A percentile compares a stretch with the other conserved stretches of the same genome.
Conservation (phyloP, 345 rosid species). For the Eucalyptus curtisii region DNA sequence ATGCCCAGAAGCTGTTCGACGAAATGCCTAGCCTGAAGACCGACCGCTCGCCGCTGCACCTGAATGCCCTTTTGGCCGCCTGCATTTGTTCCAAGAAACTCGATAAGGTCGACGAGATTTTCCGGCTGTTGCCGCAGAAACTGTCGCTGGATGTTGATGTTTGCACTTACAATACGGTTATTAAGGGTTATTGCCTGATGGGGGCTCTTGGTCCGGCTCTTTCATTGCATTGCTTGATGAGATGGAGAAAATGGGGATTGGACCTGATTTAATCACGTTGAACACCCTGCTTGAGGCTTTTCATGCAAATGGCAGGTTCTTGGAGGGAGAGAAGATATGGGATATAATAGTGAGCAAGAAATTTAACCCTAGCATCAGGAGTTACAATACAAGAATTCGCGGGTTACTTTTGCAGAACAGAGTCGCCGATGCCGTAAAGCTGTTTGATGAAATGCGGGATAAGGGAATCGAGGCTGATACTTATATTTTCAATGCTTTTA, state of each 20-base stretch:
- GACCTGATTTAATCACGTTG: conserved; percentile 3
- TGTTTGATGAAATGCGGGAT: conserved; percentile 12
- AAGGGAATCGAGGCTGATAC: conserved; percentile 3
- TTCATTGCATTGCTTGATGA: conserved; percentile 3
- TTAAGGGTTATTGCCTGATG: conserved; percentile 11
- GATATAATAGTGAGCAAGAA: conserved; percentile 8
- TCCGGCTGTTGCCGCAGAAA: neutral
- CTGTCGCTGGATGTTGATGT: conserved; percentile 5
- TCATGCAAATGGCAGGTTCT: conserved; percentile 6
- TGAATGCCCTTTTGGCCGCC: conserved; percentile 12
- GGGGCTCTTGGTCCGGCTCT: conserved; percentile 9
- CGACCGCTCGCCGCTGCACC: conserved; percentile 5
- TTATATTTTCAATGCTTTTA: conserved; percentile 10
- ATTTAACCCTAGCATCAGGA: conserved; percentile 1
- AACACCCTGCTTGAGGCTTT: conserved; percentile 13
- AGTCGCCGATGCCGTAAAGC: neutral
- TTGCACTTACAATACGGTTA: conserved; percentile 7
- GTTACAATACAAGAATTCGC: conserved; percentile 8
- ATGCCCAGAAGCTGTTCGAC: conserved; percentile 23
- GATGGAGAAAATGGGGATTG: conserved; percentile 5
- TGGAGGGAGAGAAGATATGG: conserved; percentile 14
- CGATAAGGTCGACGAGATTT: conserved; percentile 1
- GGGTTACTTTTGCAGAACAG: conserved; percentile 6
- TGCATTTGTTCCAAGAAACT: neutral
- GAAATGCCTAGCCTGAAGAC: conserved; percentile 19